Base-by-base conservation (phyloP, 352 stramenopile genomes). In the Phytopythium kandeliae region DNA sequence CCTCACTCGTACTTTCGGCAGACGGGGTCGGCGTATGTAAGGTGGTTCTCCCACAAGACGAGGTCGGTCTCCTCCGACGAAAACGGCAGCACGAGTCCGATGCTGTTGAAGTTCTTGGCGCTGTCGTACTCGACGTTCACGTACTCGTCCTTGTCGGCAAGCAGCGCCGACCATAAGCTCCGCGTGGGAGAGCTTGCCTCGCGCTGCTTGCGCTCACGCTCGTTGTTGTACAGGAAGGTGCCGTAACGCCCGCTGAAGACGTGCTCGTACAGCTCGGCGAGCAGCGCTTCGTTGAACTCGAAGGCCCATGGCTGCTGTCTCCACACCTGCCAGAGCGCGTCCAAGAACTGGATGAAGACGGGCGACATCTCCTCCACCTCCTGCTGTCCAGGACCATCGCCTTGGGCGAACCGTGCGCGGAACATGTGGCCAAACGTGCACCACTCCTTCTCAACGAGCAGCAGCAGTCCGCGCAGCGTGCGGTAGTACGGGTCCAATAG, bases 361-460 rank as follows among this genome's bases (percentile, higher is more conserved):
- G 97, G 97, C 38, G 96, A 98, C 48, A 97, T 85, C 64, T 99
- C 92, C 55, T 98, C 93, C 28, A 99, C 83, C 57, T 98, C 94
- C 60, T 95, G 84, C 37, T 96, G 88, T 9, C 89, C 86, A 6
- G 89, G 90, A 13, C 85, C 78, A 69, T 98, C 89, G n/a, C 96
- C 95, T 60, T 99, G 96, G 4, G 88, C 95, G 61, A 91, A 97
- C 9, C 97, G 82, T n/a, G 85, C 85, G 34, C 97, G 94, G 62
- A 99, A 99, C 50, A 98, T 96, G 79, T 99, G 97, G 0, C 97
- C 97, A 68, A 99, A 99, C 11, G 86, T 92, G 62, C 96, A 96
- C 90, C 98, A 99, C 55, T 99, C 97, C 65, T 99, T 99, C 71
- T 99, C 96, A 19, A 99, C 86, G 13, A 99, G 67, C 43, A 91